phyloP scores from a whole-genome alignment of 1,139 yeast species.

The Pneumocystis oryctolagi region DNA sequence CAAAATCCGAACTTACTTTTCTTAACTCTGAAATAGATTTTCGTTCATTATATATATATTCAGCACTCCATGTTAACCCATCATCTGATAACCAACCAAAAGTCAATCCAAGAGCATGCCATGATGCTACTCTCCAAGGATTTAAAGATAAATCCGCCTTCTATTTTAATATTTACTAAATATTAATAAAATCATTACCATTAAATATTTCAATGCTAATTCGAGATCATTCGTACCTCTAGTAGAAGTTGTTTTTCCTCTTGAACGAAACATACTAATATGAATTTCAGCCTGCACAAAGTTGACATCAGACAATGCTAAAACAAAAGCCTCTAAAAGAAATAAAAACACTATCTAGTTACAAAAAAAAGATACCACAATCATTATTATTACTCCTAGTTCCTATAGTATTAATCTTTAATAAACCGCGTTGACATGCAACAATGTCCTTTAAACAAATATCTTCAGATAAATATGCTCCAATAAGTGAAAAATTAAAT shows the following conservation, averaged over 20 bases:
- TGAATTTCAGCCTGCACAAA: slow-evolving; percentile 6
- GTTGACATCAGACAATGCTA: neutral
- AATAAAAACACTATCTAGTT: slow-evolving; percentile 51
- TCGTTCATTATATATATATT: slow-evolving; percentile 54
- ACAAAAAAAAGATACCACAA: slow-evolving; percentile 60
- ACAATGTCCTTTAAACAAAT: neutral
- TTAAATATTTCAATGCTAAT: slow-evolving; percentile 50
- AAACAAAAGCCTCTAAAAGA: slow-evolving; percentile 16
- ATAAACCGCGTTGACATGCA: neutral
- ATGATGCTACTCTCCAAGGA: slow-evolving; percentile 59
- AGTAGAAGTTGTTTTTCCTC: slow-evolving; percentile 35
- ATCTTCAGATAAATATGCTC: neutral
- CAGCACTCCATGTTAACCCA: slow-evolving; percentile 82
- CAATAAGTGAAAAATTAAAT: neutral
- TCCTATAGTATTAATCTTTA: neutral
- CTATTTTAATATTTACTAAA: neutral
- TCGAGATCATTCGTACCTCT: slow-evolving; percentile 72
- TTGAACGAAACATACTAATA: slow-evolving; percentile 5
- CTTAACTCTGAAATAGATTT: slow-evolving; percentile 36
- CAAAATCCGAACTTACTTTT: slow-evolving; percentile 20
- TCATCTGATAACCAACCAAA: slow-evolving; percentile 72
- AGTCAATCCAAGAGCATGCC: slow-evolving; percentile 75
- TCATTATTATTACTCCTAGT: slow-evolving; percentile 23
- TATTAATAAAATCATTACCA: slow-evolving; percentile 18
- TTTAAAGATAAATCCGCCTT: slow-evolving; percentile 46